Evolutionary conservation across 2,329 filamentous ascomycete species (phyloP), one percentile per base, ranked within the genome.

Genomic region (Orbilia quercus): DNA sequence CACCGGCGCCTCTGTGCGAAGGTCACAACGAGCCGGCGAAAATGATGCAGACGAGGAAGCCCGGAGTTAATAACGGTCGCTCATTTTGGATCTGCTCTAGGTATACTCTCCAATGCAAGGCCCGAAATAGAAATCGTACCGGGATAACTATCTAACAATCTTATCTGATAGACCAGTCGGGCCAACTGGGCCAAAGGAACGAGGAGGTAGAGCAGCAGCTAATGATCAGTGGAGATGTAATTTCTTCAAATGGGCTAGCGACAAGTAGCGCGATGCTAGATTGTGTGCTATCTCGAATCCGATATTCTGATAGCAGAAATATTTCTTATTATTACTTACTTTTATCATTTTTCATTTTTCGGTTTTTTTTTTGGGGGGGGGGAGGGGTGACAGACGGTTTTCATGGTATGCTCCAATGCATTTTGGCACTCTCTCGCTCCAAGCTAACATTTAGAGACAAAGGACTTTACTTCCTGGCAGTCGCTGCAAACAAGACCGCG

Each of bases 21-120:
- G 82, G 82, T 51, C 95, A 99, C 79, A 84, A 88, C 59, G 93
- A 98, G 77, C 90, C 91, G 1, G 98, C 95, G 80, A 90, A 92
- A 75, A 91, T 85, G 75, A 82, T 94, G 57, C 85, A 89, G 16
- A 96, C 93, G 0, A 97, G 94, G 82, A 98, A 98, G 79, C 85
- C 91, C 0, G 95, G 95, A 1, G 82, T 91, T 75, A 99, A 98
- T 78, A 89, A 85, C 75, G 88, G 88, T 0, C 82, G 88, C 23
- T 84, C 84, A 7, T 90, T 90, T 78, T 90, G 86, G 86, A 88
- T 89, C 78, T 90, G 88, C 78, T 80, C 85, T 79, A 81, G 94
- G 84, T 86, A 82, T 78, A 84, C 82, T 36, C 36, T 28, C 16
- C 12, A n/a, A n/a, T n/a, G n/a, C n/a, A n/a, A n/a, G n/a, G n/a